Evolutionary conservation across 1,139 yeast species (phyloP), one percentile per base, ranked within the genome.

Genomic region (Pneumocystis oryctolagi): DNA sequence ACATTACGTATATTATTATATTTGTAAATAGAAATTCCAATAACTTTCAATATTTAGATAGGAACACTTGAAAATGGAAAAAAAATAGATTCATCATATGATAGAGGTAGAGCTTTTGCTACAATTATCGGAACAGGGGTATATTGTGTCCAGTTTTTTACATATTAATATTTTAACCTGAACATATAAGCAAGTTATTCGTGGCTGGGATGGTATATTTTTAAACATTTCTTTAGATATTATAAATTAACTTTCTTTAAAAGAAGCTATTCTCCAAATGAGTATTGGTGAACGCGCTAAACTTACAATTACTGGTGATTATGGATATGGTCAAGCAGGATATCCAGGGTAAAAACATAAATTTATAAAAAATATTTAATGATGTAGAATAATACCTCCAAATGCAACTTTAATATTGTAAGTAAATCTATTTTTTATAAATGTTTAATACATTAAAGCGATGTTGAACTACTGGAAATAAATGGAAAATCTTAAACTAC

Each of bases 311-410:
- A 95, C 97, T 70, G 67, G 96, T 66, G 84, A 86, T 71, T 86
- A 88, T 76, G 98, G 95, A 69, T 92, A 92, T 77, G 97, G 97
- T 67, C 35, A 25, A 62, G 58, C 31, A 9, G 30, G 39, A 25
- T 25, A 16, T 34, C 35, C 60, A 35, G 55, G 55, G 25, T 31
- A 34, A 16, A 12, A 18, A 37, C 30, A 58, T 63, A 42, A 37
- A 59, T 31, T 85, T 95, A 9, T 25, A 20, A 20, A 12, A 39
- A 57, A 35, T 25, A 25, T 25, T 39, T 76, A 97, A 61, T 88
- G 87, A 83, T 97, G 97, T 68, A 95, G 96, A 69, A 79, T 88
- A 72, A 92, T 92, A 73, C 97, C 97, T 68, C 96, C 97, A 69
- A 88, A 89, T 75, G 95, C 97, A 67, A 89, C 96, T 68, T 82